Evolutionary conservation across 2,329 filamentous ascomycete species (phyloP), one percentile per base, ranked within the genome.

Genomic region (Zasmidium cellare): DNA sequence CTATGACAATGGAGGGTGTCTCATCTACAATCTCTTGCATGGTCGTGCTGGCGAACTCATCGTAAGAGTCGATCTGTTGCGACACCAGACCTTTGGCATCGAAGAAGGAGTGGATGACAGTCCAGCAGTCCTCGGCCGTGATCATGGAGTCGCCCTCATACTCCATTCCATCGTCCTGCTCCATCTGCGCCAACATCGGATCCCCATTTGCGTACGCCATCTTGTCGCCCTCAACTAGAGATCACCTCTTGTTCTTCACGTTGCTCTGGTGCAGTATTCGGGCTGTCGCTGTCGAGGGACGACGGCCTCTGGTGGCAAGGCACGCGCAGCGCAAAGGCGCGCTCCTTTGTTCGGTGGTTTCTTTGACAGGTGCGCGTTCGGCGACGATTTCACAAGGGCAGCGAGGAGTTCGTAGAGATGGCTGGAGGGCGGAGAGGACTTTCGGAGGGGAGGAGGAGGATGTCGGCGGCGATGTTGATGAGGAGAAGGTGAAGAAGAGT

Each of bases 91-190:
- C 93, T 78, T 97, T 99, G 62, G 87, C 85, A 68, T 97, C 91
- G 79, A 99, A 99, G 81, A 97, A 97, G 9, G 94, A 90, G 56
- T 90, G 92, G 74, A 99, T 97, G 71, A 97, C 93, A 65, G 89
- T 90, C 94, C 96, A 99, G 81, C 92, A 97, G 78, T 99, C 96
- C 80, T 97, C 94, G 60, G 92, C 91, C 23, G 92, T 96, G 78
- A 97, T 96, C 67, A 63, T 60, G 57, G 62, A 64, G 44, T 59
- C 55, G 41, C 69, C 67, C 25, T 69, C 66, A n/a, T 62, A 57
- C 6, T 68, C 66, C 38, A 35, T 28, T 31, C 51, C 57, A 24
- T 64, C 64, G 25, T 58, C 60, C 45, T 46, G 52, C 24, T 61
- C 61, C 46, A 61, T 59, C 58, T 57, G 60, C 46, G 58, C 60